Evolutionary conservation across 345 rosid species (phyloP).

Genomic region (Murraya paniculata): DNA sequence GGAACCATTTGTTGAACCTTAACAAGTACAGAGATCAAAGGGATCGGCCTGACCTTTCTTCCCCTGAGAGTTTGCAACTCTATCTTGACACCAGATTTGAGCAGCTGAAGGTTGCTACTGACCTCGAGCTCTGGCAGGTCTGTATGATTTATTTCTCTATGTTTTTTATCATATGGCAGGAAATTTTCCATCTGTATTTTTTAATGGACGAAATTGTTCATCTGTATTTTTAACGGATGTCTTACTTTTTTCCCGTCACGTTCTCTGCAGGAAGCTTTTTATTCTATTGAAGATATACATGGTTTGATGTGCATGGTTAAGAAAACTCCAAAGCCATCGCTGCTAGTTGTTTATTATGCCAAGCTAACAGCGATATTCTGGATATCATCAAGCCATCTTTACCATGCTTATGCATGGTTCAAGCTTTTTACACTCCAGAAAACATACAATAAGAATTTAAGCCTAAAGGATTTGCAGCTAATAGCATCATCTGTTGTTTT

Average conservation of each 20-base stretch:
- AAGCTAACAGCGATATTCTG: constrained; percentile 92
- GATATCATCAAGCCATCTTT: constrained; percentile 91
- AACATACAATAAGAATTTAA: constrained; percentile 88
- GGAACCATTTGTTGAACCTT: constrained; percentile 88
- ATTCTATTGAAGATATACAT: constrained; percentile 91
- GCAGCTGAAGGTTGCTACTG: constrained; percentile 94
- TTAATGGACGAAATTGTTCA: background rate
- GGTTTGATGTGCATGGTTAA: constrained; percentile 96
- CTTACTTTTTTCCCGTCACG: background rate
- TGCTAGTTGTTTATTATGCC: constrained; percentile 91
- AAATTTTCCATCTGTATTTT: background rate
- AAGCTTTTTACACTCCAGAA: constrained; percentile 95
- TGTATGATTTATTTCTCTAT: background rate
- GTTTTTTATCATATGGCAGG: background rate
- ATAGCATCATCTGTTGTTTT: constrained; percentile 92
- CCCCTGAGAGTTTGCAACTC: constrained; percentile 92
- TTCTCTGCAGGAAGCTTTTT: constrained; percentile 84
- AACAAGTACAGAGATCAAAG: constrained; percentile 98
- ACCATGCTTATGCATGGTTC: constrained; percentile 96
- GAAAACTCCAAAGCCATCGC: constrained; percentile 89
- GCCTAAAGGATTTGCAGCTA: constrained; percentile 90
- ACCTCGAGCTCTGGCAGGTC: constrained; percentile 97
- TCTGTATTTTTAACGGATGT: background rate
- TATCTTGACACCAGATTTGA: constrained; percentile 96
- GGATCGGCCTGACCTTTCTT: constrained; percentile 94